A percentile compares a stretch with the other conserved stretches of the same genome.
These are phyloP conservation scores for Alisma plantagoaquatica DNA, from an alignment of 106 monocot genomes.

Conservation along the genomic window DNA sequence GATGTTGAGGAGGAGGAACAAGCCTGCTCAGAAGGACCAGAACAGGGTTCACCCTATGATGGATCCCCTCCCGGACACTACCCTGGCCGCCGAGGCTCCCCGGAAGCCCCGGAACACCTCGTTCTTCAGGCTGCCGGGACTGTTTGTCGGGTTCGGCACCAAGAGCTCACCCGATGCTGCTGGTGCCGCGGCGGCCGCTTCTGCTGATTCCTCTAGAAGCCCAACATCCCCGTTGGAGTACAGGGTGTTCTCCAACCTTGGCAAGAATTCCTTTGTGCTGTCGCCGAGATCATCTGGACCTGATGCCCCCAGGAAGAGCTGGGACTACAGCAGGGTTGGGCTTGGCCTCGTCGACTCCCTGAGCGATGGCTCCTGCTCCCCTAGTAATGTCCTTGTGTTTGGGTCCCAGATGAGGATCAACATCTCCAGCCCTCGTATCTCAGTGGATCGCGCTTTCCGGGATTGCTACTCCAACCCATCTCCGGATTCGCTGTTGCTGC, in stretches of 20 bases:
- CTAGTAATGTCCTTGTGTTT: constrained; percentile 17
- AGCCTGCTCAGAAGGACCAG: constrained; percentile 19
- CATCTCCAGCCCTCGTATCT: constrained; percentile 7
- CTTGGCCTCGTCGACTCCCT: constrained; percentile 50
- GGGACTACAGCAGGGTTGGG: constrained; percentile 44
- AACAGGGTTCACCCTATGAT: no score
- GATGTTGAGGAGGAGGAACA: constrained; percentile 51
- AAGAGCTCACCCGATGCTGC: constrained; percentile 32
- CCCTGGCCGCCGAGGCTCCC: constrained; percentile 1
- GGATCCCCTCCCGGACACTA: not conserved
- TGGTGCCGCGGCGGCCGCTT: no score
- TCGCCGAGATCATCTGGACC: constrained; percentile 32
- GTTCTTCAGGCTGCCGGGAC: constrained; percentile 47
- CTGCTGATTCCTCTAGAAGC: constrained; percentile 37
- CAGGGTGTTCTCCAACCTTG: constrained; percentile 29
- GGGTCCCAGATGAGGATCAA: constrained; percentile 24
- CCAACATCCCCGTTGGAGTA: constrained; percentile 65
- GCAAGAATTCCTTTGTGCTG: constrained; percentile 16
- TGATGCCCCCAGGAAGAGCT: constrained; percentile 26
- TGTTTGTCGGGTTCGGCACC: constrained; percentile 46
- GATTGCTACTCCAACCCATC: constrained; percentile 22
- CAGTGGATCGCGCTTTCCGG: not conserved
- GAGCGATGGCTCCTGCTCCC: constrained; percentile 11
- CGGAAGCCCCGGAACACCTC: constrained; percentile 17
- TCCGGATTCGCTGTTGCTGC: constrained; percentile 15